Evolutionary conservation across 352 stramenopile genomes (phyloP), one percentile per base, ranked within the genome.

Genomic region (Pythium scleroteichum): DNA sequence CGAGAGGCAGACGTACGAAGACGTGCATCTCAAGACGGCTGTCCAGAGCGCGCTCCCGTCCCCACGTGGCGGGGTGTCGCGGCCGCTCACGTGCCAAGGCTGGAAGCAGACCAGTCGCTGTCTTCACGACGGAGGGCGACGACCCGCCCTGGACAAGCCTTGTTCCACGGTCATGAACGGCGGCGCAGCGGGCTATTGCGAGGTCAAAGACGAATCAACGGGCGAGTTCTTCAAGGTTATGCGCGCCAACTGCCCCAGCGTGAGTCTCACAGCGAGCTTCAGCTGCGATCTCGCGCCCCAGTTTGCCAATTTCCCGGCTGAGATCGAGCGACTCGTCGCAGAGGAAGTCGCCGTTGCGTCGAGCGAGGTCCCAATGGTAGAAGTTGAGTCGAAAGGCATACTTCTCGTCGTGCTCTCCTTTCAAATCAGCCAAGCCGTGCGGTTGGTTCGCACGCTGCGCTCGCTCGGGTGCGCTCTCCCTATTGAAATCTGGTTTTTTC

Each of bases 401-500:
- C 47, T 66, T 13, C 22, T 73, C 27, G 27, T 46, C 9, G 42
- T 62, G 46, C 46, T 23, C 17, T n/a, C 24, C 26, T 20, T 32
- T 38, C 50, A 57, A 35, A 8, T 55, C 3, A 38, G 4, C 20
- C 48, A 50, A 19, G 3, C 64, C 13, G 23, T 46, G 42, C 26
- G 22, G 32, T 5, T 27, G 14, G 17, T 74, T 14, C 52, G 46
- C 4, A n/a, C 44, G 17, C 53, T 67, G 29, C 62, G 67, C 1
- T n/a, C 33, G 1, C 32, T 53, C 4, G 59, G 59, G 3, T 71
- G 67, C 33, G 41, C 2, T 20, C 58, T 74, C 12, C 55, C 62
- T 3, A 51, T 73, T 19, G 66, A 73, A 53, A 20, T 73, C 20
- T 73, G 66, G 66, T 62, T 56, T 38, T 41, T 48, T 27, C 17